Base-by-base conservation (phyloP, 208 protist species). In the Trypanosoma caninum region DNA sequence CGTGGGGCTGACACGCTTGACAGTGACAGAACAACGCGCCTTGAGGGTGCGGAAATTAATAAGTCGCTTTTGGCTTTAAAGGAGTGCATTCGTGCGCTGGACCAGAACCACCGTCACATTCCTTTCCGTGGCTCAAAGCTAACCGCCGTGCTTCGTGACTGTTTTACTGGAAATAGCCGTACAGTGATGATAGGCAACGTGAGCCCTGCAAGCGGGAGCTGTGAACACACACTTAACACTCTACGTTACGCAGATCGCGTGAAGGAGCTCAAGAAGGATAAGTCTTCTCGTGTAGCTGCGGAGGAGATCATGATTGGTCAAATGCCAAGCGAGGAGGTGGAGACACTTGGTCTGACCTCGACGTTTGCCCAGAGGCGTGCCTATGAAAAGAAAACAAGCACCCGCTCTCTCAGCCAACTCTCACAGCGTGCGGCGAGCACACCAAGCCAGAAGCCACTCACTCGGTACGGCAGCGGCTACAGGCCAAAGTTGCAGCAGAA, bases 31-130 rank as follows among this genome's bases (percentile, higher is more conserved):
- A 91, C 94, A 44, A 99, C 97, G 10, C 89, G 97, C 51, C 93
- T 98, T 71, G 96, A 98, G 69, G 96, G 97, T 0, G 97, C 98
- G 13, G 95, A 99, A 65, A 99, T 99, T 78, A 99, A 99, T 80
- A 99, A 99, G 75, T 98, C 90, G 20, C 78, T 99, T 27, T 82
- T 99, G 18, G 97, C 98, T 4, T 83, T 99, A 11, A 99, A 99
- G 68, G 98, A 99, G 69, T 99, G 97, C 76, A 99, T 99, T 50
- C 86, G 97, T 2, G 94, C 98, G 11, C 80, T 99, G 10, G 96
- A 97, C 51, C 77, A 93, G 68, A 82, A 90, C 41, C 85, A 97
- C 59, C 96, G 83, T 55, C 97, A 99, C 83, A 87, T 98, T 16
- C 98, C 98, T 2, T 99, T 99, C 72, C 87, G 99, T 35, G 95